Evolutionary conservation across 129 eudicot genomes (phyloP), one percentile per base, ranked within the genome.

Genomic region (Cynara cardunculus): DNA sequence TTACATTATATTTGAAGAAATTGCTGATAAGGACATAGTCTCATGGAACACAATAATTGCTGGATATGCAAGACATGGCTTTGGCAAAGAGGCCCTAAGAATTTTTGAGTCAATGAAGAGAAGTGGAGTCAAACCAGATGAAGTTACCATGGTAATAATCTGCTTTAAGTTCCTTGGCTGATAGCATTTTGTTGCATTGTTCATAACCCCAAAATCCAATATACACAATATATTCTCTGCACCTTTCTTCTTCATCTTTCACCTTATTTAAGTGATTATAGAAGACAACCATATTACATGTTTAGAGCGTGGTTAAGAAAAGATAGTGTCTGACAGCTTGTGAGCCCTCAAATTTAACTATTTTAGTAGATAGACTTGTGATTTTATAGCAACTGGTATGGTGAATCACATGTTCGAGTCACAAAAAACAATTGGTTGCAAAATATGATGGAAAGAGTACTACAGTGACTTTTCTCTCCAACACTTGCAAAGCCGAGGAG

Each of bases 11-110:
- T 91, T 91, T 75, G 82, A 83, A 24, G 86, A 78, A 19, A 91
- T 91, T 2, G 53, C 76, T 18, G 91, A 87, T 71, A 91, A 89
- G 82, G 96, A 91, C 9, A 71, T 77, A 7, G 91, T 91, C 70
- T 85, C 96, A 5, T 91, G 96, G 96, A 91, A 91, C 73, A 91
- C 93, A 26, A 89, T 91, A 78, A 89, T 91, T 78, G 87, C 80
- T 83, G 96, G 96, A 81, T 91, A 85, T 85, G 91, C 96, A 73
- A 85, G 93, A 78, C 92, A 91, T 83, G 96, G 96, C 11, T 91
- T 91, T 74, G 93, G 96, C 69, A 66, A 81, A 78, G 78, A 87
- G 66, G 93, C 96, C 66, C 83, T 91, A 31, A 44, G 66, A 28
- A 81, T 85, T 62, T 91, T 91, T 66, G 87, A 91, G 59, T 65